Percentiles rank a stretch among this genome's conserved stretches.
These are phyloP conservation scores for Arthrobotrys musiformis DNA, from an alignment of 2,329 filamentous ascomycete species.

Conservation along the genomic window DNA sequence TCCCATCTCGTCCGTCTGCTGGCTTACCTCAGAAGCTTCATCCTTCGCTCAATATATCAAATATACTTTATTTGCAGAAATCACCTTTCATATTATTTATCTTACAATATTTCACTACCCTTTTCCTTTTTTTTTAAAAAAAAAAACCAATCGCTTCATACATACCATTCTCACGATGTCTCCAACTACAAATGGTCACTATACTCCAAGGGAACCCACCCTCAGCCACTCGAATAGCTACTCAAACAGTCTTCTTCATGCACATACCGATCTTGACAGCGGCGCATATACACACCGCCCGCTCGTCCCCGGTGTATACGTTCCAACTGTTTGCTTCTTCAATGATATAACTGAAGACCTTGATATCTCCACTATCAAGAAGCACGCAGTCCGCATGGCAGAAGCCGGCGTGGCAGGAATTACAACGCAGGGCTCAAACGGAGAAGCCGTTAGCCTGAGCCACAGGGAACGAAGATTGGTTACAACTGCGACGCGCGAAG, in stretches of 20 bases:
- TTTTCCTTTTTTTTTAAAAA: slow-evolving; percentile 9
- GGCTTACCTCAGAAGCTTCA: slow-evolving; percentile 35
- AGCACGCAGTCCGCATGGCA: slow-evolving; percentile 80
- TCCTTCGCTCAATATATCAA: slow-evolving; percentile 40
- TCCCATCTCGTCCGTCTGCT: slow-evolving; percentile 34
- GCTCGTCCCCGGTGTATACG: slow-evolving; percentile 84
- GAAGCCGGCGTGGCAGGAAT: slow-evolving; percentile 81
- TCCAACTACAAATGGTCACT: slow-evolving; percentile 54
- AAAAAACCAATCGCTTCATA: slow-evolving; percentile 2
- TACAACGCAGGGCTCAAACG: slow-evolving; percentile 89
- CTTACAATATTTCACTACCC: slow-evolving; percentile 7
- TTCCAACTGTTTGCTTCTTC: slow-evolving; percentile 92
- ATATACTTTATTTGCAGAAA: background rate
- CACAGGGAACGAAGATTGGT: slow-evolving; percentile 79
- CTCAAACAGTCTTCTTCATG: slow-evolving; percentile 43
- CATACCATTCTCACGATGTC: slow-evolving; percentile 36
- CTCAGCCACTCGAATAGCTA: slow-evolving; percentile 44
- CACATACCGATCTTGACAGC: slow-evolving; percentile 39
- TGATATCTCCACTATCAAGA: slow-evolving; percentile 81
- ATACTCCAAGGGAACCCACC: slow-evolving; percentile 41
- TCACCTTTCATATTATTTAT: slow-evolving; percentile 2
- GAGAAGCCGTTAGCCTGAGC: slow-evolving; percentile 86
- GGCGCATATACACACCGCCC: slow-evolving; percentile 65
- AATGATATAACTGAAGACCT: slow-evolving; percentile 83
- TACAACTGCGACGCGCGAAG: slow-evolving; percentile 80